Evolutionary conservation across 192 early-diverging fungal genomes (phyloP).

Genomic region (Backusella australiensis): DNA sequence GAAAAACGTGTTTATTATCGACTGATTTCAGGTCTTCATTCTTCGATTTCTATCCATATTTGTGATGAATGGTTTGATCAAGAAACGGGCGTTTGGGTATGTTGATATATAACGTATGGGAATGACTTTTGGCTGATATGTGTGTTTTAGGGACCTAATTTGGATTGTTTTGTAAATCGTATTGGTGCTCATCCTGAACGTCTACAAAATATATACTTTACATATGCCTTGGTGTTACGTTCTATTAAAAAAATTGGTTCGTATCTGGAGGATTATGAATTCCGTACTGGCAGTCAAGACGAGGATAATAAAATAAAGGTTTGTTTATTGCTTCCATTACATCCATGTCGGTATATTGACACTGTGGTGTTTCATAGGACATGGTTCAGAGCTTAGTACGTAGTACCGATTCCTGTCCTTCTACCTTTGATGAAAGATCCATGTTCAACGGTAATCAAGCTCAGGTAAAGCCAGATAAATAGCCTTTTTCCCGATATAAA

Average conservation of each 20-base stretch:
- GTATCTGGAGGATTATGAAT: conserved; percentile 74
- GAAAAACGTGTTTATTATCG: conserved; percentile 86
- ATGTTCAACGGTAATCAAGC: conserved; percentile 76
- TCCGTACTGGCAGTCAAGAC: conserved; percentile 62
- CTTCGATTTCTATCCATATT: conserved; percentile 97
- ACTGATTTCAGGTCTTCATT: conserved; percentile 83
- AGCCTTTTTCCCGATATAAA: neutral
- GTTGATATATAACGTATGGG: neutral
- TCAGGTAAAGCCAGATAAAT: conserved; percentile 12
- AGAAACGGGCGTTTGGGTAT: conserved; percentile 86
- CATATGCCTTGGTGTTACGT: conserved; percentile 82
- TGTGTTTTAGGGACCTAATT: conserved; percentile 60
- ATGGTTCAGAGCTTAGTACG: conserved; percentile 61
- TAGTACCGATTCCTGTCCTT: conserved; percentile 59
- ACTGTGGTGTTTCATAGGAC: conserved; percentile 26
- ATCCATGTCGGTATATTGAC: neutral
- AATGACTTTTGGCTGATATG: neutral
- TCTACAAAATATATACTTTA: conserved; percentile 95
- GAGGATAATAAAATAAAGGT: conserved; percentile 56
- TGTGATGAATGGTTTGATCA: conserved; percentile 92
- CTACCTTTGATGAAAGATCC: conserved; percentile 88
- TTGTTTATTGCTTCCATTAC: neutral
- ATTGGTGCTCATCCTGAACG: conserved; percentile 89
- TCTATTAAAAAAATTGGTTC: conserved; percentile 81
- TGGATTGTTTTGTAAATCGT: conserved; percentile 88